Percentiles rank a stretch among this genome's conserved stretches.
Conservation (phyloP, 441 rosid species). For the Populus hybrid region DNA sequence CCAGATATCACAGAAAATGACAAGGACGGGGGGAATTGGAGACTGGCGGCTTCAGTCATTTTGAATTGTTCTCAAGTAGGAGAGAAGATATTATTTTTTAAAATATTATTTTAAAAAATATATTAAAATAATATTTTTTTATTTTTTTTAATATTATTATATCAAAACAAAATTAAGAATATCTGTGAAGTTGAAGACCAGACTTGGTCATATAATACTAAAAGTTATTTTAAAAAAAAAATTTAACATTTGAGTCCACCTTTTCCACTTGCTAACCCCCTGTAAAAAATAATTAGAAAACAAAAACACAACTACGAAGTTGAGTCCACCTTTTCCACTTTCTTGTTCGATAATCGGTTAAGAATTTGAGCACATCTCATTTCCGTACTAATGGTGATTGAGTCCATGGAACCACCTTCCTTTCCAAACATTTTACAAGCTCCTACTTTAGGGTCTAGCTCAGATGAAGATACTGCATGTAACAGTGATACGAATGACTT, state of each 20-base stretch:
- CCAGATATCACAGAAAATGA: not conserved
- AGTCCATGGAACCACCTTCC: not conserved
- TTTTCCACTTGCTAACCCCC: too few species aligned
- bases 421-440: not conserved
- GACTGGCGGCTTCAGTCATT: slow-evolving; percentile 1
- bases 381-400: not conserved
- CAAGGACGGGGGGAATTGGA: not conserved
- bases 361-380: not conserved
- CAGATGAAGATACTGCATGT: slow-evolving; percentile 25
- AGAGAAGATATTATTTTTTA: too few species aligned
- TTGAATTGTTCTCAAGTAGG: not conserved
- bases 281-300: too few species aligned
- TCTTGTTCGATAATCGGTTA: not conserved
- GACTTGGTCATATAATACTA: too few species aligned
- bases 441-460: not conserved
- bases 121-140: too few species aligned
- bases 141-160: too few species aligned
- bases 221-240: too few species aligned
- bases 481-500: slow-evolving; percentile 15
- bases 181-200: too few species aligned
- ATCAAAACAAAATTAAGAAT: too few species aligned
- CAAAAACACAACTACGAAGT: too few species aligned
- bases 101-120: too few species aligned
- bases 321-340: not conserved
- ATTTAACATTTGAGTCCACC: too few species aligned